Evolutionary conservation across 2,329 filamentous ascomycete species (phyloP).

Genomic region (Cercospora sp.): DNA sequence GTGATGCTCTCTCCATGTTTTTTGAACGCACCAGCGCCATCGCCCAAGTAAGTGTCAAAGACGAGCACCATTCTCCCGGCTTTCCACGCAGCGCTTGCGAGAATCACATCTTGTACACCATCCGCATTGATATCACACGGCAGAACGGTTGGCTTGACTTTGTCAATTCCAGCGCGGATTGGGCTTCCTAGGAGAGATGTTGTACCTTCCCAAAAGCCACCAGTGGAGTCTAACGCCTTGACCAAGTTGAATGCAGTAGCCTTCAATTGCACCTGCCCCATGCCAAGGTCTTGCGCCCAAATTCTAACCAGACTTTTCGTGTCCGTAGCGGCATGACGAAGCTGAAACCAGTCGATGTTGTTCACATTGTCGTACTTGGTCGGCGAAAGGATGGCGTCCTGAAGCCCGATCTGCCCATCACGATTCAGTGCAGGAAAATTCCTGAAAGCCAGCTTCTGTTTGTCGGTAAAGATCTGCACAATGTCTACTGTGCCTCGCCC

Average conservation of each 20-base stretch:
- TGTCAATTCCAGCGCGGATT: background rate
- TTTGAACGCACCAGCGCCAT: background rate
- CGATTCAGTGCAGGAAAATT: background rate
- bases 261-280: background rate
- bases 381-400: background rate
- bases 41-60: background rate
- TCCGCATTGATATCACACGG: background rate
- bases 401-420: background rate
- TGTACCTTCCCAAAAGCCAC: background rate
- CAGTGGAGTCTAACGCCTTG: background rate
- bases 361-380: background rate
- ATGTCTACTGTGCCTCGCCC: background rate
- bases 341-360: background rate
- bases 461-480: background rate
- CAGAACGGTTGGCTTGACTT: background rate
- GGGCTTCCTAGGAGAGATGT: background rate
- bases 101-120: background rate
- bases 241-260: background rate
- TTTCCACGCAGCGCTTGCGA: background rate
- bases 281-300: background rate
- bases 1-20: background rate
- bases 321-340: background rate
- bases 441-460: background rate
- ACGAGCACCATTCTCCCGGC: background rate
- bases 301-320: background rate